Evolutionary conservation across 139 green algal genomes (phyloP), one percentile per base, ranked within the genome.

Genomic region (Astrephomene gubernaculifera): DNA sequence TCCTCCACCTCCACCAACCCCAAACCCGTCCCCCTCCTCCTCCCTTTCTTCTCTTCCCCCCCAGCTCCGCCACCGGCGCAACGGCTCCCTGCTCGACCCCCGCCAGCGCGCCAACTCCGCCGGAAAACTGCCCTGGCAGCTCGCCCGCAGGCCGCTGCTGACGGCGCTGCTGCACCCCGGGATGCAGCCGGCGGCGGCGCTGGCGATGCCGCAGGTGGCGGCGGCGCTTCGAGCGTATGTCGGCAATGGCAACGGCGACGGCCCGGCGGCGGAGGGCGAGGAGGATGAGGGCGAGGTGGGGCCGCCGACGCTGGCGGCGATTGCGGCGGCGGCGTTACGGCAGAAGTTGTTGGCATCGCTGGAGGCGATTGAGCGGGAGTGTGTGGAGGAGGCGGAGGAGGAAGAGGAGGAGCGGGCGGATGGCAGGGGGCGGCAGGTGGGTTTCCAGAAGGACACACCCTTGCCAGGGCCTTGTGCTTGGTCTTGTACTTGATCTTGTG

Each of bases 321-420:
- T 83, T 29, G 76, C 76, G 60, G 76, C 60, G 38, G 76, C 76
- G 60, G 76, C 76, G 60, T 60, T 83, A 29, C 39, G 60, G 2
- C 39, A 63, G 29, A 61, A 63, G 38, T 39, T 83, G 60, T 41
- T 83, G 57, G 41, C 27, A 4, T 14, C 38, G 41, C n/a, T 83
- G 60, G 76, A 83, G 76, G 60, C 54, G 5, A 45, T 83, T 7
- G 60, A 83, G 60, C 29, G n/a, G 2, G 76, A 73, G 75, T 29
- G 44, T 27, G 75, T 82, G 57, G 57, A 57, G 53, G 75, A 31
- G 57, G 75, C 36, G 25, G 53, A 63, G 35, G 5, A 53, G 73
- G 29, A 67, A 25, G 43, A 29, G 44, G 27, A 61, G 70, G 27
- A 43, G 70, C 43, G 61, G 49, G 17, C 12, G 12, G 12, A 57